A percentile compares a stretch with the other conserved stretches of the same genome.
Conservation (phyloP, 345 rosid genomes). For the Hirschfeldia incana region DNA sequence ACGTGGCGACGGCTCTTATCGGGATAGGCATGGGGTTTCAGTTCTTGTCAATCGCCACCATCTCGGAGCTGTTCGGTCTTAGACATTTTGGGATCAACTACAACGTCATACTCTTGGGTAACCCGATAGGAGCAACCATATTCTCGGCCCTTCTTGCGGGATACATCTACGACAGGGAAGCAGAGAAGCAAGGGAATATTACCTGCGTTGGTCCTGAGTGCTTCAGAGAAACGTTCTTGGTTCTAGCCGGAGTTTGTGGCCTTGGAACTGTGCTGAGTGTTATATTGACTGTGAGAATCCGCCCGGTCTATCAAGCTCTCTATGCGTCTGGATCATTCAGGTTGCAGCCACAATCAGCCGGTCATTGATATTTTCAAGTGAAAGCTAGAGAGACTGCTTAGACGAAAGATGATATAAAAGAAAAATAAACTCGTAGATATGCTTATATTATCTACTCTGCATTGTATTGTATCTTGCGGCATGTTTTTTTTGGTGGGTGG, state of each 20-base stretch:
- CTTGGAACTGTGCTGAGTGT: constrained; percentile 60
- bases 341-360: constrained; percentile 44
- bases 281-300: constrained; percentile 66
- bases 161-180: constrained; percentile 76
- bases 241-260: constrained; percentile 75
- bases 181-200: constrained; percentile 71
- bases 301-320: constrained; percentile 86
- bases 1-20: constrained; percentile 63
- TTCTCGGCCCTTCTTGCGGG: constrained; percentile 89
- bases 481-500: neutral
- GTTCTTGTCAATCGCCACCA: constrained; percentile 71
- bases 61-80: constrained; percentile 90
- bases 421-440: neutral
- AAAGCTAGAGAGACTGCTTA: neutral
- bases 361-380: constrained; percentile 10
- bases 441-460: neutral
- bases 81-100: constrained; percentile 84
- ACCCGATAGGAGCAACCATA: constrained; percentile 85
- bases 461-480: neutral
- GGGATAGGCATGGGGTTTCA: constrained; percentile 80
- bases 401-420: constrained; percentile 5
- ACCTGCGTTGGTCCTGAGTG: constrained; percentile 80
- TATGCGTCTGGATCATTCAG: constrained; percentile 80
- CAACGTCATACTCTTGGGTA: constrained; percentile 75
- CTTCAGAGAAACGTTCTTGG: constrained; percentile 72